Conservation (phyloP, 495 filamentous ascomycete species). For the Talaromyces borbonicus region DNA sequence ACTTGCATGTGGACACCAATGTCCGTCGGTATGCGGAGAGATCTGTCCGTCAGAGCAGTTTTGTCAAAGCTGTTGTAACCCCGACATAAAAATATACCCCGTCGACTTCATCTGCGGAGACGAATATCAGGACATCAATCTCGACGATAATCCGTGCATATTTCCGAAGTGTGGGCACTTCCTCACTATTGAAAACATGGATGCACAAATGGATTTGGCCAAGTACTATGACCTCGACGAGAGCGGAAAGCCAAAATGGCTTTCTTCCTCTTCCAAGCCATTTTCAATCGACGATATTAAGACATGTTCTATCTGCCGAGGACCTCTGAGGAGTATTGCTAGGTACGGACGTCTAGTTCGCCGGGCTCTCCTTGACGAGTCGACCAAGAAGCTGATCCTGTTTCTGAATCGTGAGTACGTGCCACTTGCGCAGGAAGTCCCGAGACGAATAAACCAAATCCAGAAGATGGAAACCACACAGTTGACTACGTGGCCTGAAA, state of each 20-base stretch:
- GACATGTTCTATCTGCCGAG: slow-evolving; percentile 54
- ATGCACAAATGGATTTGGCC: slow-evolving; percentile 53
- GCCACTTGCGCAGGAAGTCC: slow-evolving; percentile 35
- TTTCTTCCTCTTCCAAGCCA: slow-evolving; percentile 33
- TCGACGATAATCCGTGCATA: slow-evolving; percentile 50
- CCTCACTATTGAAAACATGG: slow-evolving; percentile 50
- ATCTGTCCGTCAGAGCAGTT: slow-evolving; percentile 42
- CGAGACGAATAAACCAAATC: slow-evolving; percentile 18
- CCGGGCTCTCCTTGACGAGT: slow-evolving; percentile 53
- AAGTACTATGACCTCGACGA: slow-evolving; percentile 42
- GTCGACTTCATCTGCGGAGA: slow-evolving; percentile 45
- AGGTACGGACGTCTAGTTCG: slow-evolving; percentile 59
- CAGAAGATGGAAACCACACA: slow-evolving; percentile 11
- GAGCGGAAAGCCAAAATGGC: slow-evolving; percentile 30
- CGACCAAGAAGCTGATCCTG: slow-evolving; percentile 56
- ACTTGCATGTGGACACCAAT: slow-evolving; percentile 57
- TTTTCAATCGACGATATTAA: slow-evolving; percentile 46
- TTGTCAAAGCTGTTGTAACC: slow-evolving; percentile 46
- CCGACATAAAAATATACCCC: slow-evolving; percentile 29
- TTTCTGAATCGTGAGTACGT: slow-evolving; percentile 40
- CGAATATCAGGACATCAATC: slow-evolving; percentile 45
- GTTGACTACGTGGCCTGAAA: neutral
- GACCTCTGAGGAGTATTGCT: slow-evolving; percentile 49
- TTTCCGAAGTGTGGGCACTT: slow-evolving; percentile 60
- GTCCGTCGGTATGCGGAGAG: slow-evolving; percentile 61